Percentiles rank a stretch among this genome's conserved stretches.
Conservation (phyloP, 2,329 filamentous ascomycete species). For the Nemania sp. region DNA sequence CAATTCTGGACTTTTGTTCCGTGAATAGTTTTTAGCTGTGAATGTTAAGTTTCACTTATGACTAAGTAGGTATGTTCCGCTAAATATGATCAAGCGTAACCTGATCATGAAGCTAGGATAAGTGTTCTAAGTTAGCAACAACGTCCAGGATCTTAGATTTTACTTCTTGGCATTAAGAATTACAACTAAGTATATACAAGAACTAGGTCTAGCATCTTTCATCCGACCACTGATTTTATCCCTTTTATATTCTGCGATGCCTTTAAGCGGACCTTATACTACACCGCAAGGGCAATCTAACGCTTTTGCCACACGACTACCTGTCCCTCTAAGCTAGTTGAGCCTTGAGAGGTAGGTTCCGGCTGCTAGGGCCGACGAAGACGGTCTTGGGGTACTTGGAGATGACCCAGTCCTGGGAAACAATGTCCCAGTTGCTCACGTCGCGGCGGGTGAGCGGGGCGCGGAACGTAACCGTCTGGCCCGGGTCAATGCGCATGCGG, state of each 20-base stretch:
- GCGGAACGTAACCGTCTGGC: conserved; percentile 73
- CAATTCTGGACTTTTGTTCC: no score
- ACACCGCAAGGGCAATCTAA: not conserved
- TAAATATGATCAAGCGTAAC: no score
- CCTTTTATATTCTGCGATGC: not conserved
- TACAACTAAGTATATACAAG: conserved; percentile 34
- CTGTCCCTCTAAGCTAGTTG: conserved; percentile 18
- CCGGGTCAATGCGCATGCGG: conserved; percentile 76
- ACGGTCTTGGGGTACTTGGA: conserved; percentile 64
- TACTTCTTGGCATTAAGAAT: conserved; percentile 32
- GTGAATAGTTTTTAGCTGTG: no score
- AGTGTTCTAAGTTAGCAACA: not conserved
- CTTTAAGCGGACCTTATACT: not conserved
- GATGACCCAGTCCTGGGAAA: conserved; percentile 85
- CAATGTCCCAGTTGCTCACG: conserved; percentile 86
- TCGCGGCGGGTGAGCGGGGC: conserved; percentile 82
- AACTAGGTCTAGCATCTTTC: conserved; percentile 14
- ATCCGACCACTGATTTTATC: conserved; percentile 1
- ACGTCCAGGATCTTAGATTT: not conserved
- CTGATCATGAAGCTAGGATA: no score
- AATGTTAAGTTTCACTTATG: no score
- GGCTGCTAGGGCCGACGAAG: conserved; percentile 67
- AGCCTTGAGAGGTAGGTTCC: conserved; percentile 61
- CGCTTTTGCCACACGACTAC: not conserved
- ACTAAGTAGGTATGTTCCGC: no score